Conservation (phyloP, 106 monocot genomes). For the Iris macrosiphon region DNA sequence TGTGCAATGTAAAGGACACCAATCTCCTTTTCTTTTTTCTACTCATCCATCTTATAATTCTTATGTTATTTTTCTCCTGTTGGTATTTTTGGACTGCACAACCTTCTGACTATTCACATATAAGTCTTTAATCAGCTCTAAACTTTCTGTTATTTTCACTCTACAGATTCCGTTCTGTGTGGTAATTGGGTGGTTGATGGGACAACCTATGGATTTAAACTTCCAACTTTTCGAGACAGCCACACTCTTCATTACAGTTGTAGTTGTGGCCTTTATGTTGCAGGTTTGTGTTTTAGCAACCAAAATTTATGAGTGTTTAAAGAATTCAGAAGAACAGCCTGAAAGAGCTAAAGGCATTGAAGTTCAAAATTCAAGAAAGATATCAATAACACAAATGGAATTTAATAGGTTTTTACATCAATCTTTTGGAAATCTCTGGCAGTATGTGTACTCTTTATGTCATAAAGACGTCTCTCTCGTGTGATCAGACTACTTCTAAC, state of each 20-base stretch:
- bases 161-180: constrained; percentile 70
- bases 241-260: constrained; percentile 54
- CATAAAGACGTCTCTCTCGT: too few relatives aligned
- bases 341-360: neutral
- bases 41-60: too few relatives aligned
- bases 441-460: too few relatives aligned
- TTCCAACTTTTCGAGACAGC: constrained; percentile 81
- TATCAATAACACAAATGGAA: too few relatives aligned
- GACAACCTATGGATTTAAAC: constrained; percentile 71
- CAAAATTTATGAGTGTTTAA: neutral
- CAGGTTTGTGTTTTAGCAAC: constrained; percentile 31
- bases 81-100: too few relatives aligned
- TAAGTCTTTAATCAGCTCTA: neutral
- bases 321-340: neutral
- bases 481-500: too few relatives aligned
- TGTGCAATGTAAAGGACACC: too few relatives aligned
- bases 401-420: too few relatives aligned
- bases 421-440: too few relatives aligned
- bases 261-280: constrained; percentile 68
- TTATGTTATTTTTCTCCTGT: too few relatives aligned
- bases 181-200: constrained; percentile 64
- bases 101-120: neutral
- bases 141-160: neutral
- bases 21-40: too few relatives aligned
- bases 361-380: too few relatives aligned